Evolutionary conservation across 2,329 filamentous ascomycete genomes (phyloP), one percentile per base, ranked within the genome.

Genomic region (Alternaria burnsii): DNA sequence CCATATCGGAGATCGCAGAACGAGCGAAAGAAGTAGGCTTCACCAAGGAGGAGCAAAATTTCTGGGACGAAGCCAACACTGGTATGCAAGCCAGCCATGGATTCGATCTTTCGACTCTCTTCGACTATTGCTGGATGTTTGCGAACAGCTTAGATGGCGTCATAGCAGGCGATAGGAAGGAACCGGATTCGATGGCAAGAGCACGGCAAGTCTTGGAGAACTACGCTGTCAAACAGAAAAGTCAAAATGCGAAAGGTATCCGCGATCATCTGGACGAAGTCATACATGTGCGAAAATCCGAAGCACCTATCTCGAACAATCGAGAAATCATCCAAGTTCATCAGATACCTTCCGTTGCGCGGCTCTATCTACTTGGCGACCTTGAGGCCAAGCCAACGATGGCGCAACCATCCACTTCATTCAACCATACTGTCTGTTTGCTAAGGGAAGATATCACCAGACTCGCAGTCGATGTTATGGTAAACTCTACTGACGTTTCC

Each of bases 361-460:
- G 64, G 16, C 59, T 78, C 1, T 78, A 77, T 50, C 64, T 71
- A 32, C 44, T 69, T 2, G 70, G 68, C 1, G 63, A 67, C 9
- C 64, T 78, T 5, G 65, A 73, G 32, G 46, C 59, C 9, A 72
- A 68, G 32, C 48, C 63, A 0, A 77, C 75, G 1, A 52, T 68
- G 46, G 67, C 68, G 3, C 63, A 61, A 4, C 65, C 72, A 18
- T 71, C 71, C 4, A 56, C 52, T 12, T 47, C 55, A 1, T 69
- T 74, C 65, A 77, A 78, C 22, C 43, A 71, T 6, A 72, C 57
- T 5, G 66, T 79, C 0, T 75, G 70, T 32, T 41, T 78, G 11
- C 30, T 71, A 8, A 69, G 71, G 48, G 70, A 76, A 51, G 75
- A 78, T 28, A 78, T 79, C 24, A 77, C 76, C 2, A 71, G 60